Evolutionary conservation across 2,329 filamentous ascomycete species (phyloP), one percentile per base, ranked within the genome.

Genomic region (Diaporthe sp.): DNA sequence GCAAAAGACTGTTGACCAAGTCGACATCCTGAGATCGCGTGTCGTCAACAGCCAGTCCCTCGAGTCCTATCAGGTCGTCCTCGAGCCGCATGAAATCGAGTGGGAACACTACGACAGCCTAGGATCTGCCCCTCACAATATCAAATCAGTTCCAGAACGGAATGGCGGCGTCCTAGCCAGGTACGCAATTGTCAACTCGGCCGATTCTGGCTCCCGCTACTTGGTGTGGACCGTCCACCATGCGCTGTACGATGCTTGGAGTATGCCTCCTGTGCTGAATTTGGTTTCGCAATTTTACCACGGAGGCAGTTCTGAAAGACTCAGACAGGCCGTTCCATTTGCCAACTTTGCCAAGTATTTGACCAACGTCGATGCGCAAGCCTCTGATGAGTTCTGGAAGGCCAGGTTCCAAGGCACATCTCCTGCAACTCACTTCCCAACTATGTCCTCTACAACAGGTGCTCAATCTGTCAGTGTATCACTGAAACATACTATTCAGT

Each of bases 161-260:
- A 63, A 63, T 63, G 60, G 60, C 12, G 7, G 60, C 13, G n/a
- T 28, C 15, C 15, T 63, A 44, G 60, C 39, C 60, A 44, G 60
- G n/a, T 63, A 63, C 60, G 60, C 60, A 2, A 63, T 63, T 28
- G 37, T 44, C 60, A 28, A 28, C n/a, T 44, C 60, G 39, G 39
- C 60, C 44, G 60, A 7, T 63, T 44, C 60, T 20, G 60, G 60
- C n/a, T 6, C 37, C n/a, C n/a, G 39, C 13, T 44, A 63, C 60
- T 12, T 71, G 22, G 53, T 71, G 22, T 71, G 68, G 68, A 89
- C 88, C 0, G 87, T 90, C 82, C 89, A 91, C 77, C 89, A 91
- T 77, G 87, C 86, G 6, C 79, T 91, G 0, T 91, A 91, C 75
- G 89, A 91, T 72, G 89, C 89, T 39, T 90, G 89, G 89, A 87